Evolutionary conservation across 768 basidiomycete genomes (phyloP), one percentile per base, ranked within the genome.

Genomic region (Cubamyces lactineus): DNA sequence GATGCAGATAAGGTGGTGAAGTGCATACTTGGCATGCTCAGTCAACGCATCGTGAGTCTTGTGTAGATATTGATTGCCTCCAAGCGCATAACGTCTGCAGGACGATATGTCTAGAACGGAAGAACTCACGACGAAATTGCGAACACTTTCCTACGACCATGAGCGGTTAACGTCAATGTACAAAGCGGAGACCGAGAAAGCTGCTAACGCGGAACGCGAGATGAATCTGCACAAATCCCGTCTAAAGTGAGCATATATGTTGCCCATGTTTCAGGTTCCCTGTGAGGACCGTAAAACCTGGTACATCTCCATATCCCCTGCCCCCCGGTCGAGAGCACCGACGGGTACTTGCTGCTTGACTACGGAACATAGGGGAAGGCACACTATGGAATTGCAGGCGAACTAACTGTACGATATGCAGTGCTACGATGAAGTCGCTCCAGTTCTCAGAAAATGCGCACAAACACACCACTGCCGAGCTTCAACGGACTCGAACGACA

Each of bases 31-130:
- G 80, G 82, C 1, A 81, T 95, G 81, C 78, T 95, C 45, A 79
- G 87, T 59, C 90, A 93, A 73, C 78, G 92, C 69, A 77, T 91
- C 71, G 92, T 94, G 70, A 62, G 89, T 41, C 48, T 38, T 19
- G 9, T 51, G 28, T 2, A 3, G 17, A 17, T 24, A 21, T n/a
- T 6, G 15, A 1, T 30, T 23, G 8, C 9, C 21, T 24, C 8
- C 23, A 40, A 1, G 57, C 38, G 16, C 23, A 34, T 34, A 26
- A 23, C 4, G 9, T 12, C 23, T 41, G 19, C 64, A 86, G 86
- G 79, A 87, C 69, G 93, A 95, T 72, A 89, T 94, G 85, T 77
- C 83, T 11, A 79, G 85, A n/a, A 85, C 88, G 39, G 93, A 95
- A 69, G 86, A 90, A 12, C 67, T 94, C 5, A 82, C 86, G 0